Conservation (phyloP, 139 green algal species). For the Chlorella sp. region DNA sequence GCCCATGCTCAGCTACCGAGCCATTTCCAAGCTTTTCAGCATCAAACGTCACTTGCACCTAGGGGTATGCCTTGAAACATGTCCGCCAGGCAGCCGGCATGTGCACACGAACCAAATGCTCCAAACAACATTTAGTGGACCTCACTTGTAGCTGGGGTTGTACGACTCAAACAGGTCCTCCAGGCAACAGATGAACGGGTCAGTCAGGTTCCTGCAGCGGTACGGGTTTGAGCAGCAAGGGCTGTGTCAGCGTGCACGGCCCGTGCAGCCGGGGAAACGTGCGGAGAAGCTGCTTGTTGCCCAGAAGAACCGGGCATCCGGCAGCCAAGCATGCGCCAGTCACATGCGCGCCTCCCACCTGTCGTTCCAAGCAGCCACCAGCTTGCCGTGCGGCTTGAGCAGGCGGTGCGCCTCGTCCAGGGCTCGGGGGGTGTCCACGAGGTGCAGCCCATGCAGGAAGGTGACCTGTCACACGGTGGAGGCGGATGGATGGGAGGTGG, state of each 20-base stretch:
- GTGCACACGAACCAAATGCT: too few relatives aligned
- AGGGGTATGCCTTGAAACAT: too few relatives aligned
- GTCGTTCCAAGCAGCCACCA: conserved; percentile 47
- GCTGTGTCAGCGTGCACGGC: too few relatives aligned
- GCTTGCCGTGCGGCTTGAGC: conserved; percentile 31
- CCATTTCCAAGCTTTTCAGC: too few relatives aligned
- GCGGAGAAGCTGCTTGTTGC: too few relatives aligned
- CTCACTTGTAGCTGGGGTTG: conserved; percentile 36
- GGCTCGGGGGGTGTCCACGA: conserved; percentile 35
- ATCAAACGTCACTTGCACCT: too few relatives aligned
- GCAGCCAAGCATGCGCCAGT: too few relatives aligned
- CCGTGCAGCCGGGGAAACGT: too few relatives aligned
- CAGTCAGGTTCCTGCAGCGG: conserved; percentile 14
- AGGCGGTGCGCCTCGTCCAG: conserved; percentile 36
- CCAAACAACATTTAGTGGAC: not conserved
- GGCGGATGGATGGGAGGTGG: not conserved
- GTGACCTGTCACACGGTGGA: not conserved
- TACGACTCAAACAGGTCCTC: conserved; percentile 38
- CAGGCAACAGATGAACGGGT: conserved; percentile 24
- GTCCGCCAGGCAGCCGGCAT: too few relatives aligned
- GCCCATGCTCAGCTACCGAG: too few relatives aligned
- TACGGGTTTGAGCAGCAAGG: too few relatives aligned
- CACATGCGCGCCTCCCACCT: not conserved
- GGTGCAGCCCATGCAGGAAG: conserved; percentile 39
- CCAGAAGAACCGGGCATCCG: not conserved